Conservation (phyloP, 345 rosid genomes). For the Eucalyptus tenuipes region DNA sequence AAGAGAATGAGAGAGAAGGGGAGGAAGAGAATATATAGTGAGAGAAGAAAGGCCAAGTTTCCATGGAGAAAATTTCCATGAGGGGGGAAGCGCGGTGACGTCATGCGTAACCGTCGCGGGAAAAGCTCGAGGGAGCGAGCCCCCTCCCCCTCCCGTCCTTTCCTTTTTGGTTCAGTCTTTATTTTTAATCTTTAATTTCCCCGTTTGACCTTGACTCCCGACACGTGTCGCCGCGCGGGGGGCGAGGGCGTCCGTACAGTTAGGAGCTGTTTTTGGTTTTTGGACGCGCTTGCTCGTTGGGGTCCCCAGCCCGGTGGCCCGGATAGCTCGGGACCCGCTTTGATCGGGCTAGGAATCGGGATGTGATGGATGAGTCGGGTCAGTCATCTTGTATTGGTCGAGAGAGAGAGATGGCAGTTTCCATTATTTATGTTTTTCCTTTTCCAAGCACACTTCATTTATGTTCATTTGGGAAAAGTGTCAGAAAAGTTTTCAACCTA, state of each 20-base stretch:
- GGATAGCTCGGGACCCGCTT: neutral
- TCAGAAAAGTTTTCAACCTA: too few relatives aligned
- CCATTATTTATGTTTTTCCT: too few relatives aligned
- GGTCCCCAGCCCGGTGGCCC: neutral
- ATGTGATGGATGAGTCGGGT: neutral
- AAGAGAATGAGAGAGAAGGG: neutral
- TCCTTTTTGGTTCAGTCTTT: neutral
- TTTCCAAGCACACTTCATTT: neutral
- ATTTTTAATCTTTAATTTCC: neutral
- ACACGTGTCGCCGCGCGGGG: neutral
- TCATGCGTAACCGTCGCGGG: neutral
- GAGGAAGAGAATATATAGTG: neutral
- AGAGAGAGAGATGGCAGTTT: too few relatives aligned
- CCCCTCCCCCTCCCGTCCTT: neutral
- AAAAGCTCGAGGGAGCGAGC: neutral
- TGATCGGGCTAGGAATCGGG: neutral
- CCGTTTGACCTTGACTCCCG: neutral
- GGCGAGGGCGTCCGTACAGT: neutral
- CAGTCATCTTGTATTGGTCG: too few relatives aligned
- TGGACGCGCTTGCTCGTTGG: neutral
- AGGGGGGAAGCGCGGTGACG: neutral
- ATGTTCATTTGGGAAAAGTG: too few relatives aligned
- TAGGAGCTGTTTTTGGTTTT: neutral
- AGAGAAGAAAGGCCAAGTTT: neutral
- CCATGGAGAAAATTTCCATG: neutral